Conservation (phyloP, 2,329 filamentous ascomycete species). For the Rhinocladiella similis region DNA sequence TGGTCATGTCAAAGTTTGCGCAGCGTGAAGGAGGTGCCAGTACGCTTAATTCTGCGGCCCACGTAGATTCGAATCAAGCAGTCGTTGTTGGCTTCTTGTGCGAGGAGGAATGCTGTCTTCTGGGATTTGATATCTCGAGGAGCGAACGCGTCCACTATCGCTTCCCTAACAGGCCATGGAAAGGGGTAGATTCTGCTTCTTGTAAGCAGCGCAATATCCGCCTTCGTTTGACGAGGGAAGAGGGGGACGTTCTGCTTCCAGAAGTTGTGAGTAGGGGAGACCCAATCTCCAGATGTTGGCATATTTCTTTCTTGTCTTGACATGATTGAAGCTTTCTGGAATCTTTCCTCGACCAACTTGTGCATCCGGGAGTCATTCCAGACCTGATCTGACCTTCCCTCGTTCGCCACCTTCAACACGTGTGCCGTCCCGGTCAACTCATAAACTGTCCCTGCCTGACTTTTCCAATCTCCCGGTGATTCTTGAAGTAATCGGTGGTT, state of each 20-base stretch:
- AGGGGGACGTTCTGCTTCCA: neutral
- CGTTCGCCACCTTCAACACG: slow-evolving; percentile 3
- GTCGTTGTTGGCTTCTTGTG: slow-evolving; percentile 39
- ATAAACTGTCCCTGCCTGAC: slow-evolving; percentile 6
- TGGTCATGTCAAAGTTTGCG: slow-evolving; percentile 14
- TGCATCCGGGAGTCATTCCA: slow-evolving; percentile 9
- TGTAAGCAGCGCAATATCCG: neutral
- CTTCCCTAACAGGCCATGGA: neutral
- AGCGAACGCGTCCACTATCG: slow-evolving; percentile 6
- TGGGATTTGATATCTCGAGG: neutral
- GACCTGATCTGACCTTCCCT: slow-evolving; percentile 1
- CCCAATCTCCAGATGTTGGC: neutral
- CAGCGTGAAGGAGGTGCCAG: slow-evolving; percentile 2
- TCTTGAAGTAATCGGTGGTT: no score
- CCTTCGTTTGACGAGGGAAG: neutral
- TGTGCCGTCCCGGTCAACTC: neutral
- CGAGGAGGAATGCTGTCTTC: neutral
- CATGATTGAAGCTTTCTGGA: neutral
- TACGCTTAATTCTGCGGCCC: slow-evolving; percentile 34
- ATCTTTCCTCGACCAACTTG: neutral
- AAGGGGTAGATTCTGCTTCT: slow-evolving; percentile 1
- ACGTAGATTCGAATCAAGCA: slow-evolving; percentile 55
- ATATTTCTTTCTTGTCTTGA: slow-evolving; percentile 1
- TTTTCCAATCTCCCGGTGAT: slow-evolving; percentile 1
- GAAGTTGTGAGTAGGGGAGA: no score